A percentile compares a stretch with the other conserved stretches of the same genome.
Conservation (phyloP, 139 green algal genomes). For the Mesotaenium endlicherianum region DNA sequence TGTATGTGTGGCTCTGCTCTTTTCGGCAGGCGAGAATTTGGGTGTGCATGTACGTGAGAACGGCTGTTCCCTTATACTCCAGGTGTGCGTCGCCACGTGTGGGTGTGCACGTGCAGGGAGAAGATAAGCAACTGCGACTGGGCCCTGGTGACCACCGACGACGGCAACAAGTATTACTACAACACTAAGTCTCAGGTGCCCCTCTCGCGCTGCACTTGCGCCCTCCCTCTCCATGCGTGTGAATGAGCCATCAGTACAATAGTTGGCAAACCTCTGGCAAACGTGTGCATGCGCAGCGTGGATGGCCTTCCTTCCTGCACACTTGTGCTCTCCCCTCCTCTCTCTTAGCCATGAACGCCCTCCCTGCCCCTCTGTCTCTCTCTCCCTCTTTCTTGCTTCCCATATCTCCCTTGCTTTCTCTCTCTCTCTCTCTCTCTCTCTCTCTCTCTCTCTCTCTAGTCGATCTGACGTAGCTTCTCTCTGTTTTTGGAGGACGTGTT, state of each 20-base stretch:
- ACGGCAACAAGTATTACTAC: slow-evolving; percentile 78
- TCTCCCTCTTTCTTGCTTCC: not conserved
- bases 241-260: too few relatives aligned
- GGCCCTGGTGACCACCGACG: slow-evolving; percentile 75
- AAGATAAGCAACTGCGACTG: slow-evolving; percentile 65
- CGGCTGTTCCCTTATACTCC: too few relatives aligned
- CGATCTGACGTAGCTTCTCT: too few relatives aligned
- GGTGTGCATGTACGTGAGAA: slow-evolving; percentile 6
- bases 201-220: not conserved
- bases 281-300: too few relatives aligned
- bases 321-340: not conserved
- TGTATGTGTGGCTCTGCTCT: not conserved
- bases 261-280: too few relatives aligned
- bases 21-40: not conserved
- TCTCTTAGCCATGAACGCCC: not conserved
- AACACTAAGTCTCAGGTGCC: slow-evolving; percentile 45
- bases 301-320: too few relatives aligned
- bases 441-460: not conserved
- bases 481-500: too few relatives aligned
- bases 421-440: not conserved
- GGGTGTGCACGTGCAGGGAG: too few relatives aligned
- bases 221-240: too few relatives aligned
- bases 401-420: too few relatives aligned
- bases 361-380: not conserved
- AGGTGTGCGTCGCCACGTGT: too few relatives aligned